Percentiles rank a stretch among this genome's conserved stretches.
Conservation (phyloP, 768 basidiomycete species). For the Pleurotus tuoliensis region DNA sequence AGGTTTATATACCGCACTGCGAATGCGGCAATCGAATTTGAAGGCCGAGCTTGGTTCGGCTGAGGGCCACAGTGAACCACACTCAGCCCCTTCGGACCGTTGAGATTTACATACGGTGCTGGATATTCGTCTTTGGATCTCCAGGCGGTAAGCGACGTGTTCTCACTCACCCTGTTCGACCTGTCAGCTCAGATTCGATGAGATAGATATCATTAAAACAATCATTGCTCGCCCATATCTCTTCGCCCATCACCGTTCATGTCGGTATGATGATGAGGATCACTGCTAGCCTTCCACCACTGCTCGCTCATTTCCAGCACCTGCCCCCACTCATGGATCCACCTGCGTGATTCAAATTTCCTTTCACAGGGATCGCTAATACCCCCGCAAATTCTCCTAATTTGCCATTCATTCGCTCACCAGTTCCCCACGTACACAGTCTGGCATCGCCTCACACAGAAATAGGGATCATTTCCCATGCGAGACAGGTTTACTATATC, state of each 20-base stretch:
- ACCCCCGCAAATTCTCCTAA: no score
- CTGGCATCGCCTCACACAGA: neutral
- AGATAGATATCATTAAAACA: slow-evolving; percentile 12
- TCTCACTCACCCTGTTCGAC: slow-evolving; percentile 36
- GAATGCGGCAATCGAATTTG: neutral
- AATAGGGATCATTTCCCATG: neutral
- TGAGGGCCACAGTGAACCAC: neutral
- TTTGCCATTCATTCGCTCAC: neutral
- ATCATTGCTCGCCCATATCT: slow-evolving; percentile 13
- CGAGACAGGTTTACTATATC: neutral
- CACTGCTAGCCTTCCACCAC: slow-evolving; percentile 8
- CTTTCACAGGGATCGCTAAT: no score
- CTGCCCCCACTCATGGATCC: neutral
- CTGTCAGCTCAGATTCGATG: slow-evolving; percentile 25
- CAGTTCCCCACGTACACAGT: neutral
- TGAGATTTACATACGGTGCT: slow-evolving; percentile 1
- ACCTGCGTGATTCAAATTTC: no score
- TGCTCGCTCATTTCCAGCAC: neutral
- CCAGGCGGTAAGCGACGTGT: slow-evolving; percentile 9
- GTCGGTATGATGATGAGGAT: slow-evolving; percentile 18
- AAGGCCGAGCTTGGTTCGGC: slow-evolving; percentile 2
- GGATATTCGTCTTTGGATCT: neutral
- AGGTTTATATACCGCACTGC: slow-evolving; percentile 22
- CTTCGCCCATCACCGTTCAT: slow-evolving; percentile 23
- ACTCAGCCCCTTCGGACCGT: neutral